Conservation (phyloP, 2,329 filamentous ascomycete genomes). For the Aspergillus sp. region DNA sequence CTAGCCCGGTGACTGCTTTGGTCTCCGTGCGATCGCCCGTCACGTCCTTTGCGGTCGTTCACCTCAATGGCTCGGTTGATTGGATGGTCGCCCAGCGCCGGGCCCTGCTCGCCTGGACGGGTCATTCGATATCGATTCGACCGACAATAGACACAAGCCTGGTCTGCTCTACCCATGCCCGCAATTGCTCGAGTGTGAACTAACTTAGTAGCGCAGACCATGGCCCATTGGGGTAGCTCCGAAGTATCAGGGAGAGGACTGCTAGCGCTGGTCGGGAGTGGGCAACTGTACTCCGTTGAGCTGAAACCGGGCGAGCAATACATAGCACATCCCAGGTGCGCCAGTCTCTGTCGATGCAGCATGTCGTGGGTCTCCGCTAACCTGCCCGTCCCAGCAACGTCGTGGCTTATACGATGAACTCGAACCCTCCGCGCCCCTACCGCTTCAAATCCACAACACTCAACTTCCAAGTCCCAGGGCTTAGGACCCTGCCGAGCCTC, state of each 20-base stretch:
- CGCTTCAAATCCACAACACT: constrained; percentile 70
- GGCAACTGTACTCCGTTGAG: constrained; percentile 79
- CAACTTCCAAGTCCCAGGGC: constrained; percentile 65
- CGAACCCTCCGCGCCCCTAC: constrained; percentile 69
- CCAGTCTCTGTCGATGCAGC: not conserved
- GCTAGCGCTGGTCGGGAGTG: constrained; percentile 72
- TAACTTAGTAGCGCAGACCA: constrained; percentile 45
- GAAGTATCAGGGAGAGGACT: constrained; percentile 80
- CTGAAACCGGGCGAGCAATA: constrained; percentile 79
- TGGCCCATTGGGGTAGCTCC: constrained; percentile 88
- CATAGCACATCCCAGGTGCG: constrained; percentile 67
- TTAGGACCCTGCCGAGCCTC: constrained; percentile 50
- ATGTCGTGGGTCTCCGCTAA: constrained; percentile 5
- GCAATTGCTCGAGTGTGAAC: constrained; percentile 8
- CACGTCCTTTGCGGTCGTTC: constrained; percentile 77
- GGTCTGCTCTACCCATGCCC: constrained; percentile 29
- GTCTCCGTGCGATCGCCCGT: constrained; percentile 79
- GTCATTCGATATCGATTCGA: constrained; percentile 68
- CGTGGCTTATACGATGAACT: constrained; percentile 74
- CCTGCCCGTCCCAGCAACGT: constrained; percentile 60
- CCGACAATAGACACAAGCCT: constrained; percentile 67
- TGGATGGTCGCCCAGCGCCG: constrained; percentile 88
- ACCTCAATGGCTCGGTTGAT: constrained; percentile 86
- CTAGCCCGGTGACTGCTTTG: constrained; percentile 76
- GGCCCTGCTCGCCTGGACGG: constrained; percentile 92